Conservation (phyloP, 306 rosid species). For the peach (Prunus persica) region DNA sequence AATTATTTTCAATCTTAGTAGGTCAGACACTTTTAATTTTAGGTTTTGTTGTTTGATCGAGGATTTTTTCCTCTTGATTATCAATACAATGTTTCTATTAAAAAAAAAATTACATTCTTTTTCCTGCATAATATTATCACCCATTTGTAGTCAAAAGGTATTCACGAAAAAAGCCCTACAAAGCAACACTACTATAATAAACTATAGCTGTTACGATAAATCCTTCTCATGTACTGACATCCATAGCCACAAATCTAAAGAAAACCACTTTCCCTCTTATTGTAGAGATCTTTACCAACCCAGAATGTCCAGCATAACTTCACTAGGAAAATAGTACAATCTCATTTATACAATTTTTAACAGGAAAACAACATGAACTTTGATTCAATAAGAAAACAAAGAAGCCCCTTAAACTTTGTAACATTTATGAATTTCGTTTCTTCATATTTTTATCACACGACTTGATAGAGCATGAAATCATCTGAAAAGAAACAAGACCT, state of each 20-base stretch:
- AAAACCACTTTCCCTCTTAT: neutral
- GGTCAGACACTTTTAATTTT: no score
- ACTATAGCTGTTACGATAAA: neutral
- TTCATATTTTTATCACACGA: neutral
- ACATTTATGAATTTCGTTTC: no score
- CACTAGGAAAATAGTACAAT: neutral
- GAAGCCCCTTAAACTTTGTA: neutral
- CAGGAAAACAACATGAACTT: neutral
- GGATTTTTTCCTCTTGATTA: no score
- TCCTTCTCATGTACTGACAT: neutral
- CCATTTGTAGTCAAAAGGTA: neutral
- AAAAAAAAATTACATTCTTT: no score
- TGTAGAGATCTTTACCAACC: neutral
- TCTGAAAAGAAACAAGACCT: neutral
- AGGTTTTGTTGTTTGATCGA: no score
- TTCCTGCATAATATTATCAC: no score
- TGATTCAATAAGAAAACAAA: neutral
- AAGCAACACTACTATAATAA: neutral
- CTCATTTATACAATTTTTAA: neutral
- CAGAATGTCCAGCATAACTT: neutral
- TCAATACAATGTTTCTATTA: no score
- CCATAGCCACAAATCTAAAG: neutral
- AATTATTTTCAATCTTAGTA: no score
- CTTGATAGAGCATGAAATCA: neutral
- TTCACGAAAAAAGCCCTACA: neutral